A percentile compares a stretch with the other conserved stretches of the same genome.
These are phyloP conservation scores for Xylariaceae sp. DNA, from an alignment of 2,329 filamentous ascomycete genomes.

Conservation along the genomic window DNA sequence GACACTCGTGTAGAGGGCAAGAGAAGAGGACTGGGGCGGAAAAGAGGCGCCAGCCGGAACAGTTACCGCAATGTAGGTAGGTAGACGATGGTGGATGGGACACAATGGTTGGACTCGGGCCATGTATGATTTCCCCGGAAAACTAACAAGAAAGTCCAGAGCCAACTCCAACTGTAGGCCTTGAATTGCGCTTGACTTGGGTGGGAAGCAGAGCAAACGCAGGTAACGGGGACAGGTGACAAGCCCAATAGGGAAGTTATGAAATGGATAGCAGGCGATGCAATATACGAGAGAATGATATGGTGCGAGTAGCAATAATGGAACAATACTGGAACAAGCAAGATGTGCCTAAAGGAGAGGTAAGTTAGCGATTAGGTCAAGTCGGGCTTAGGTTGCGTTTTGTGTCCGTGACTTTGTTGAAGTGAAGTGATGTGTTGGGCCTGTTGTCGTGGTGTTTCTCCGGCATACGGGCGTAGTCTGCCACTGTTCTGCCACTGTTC, in stretches of 20 bases:
- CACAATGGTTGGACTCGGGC: slow-evolving; percentile 28
- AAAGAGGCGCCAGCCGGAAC: slow-evolving; percentile 32
- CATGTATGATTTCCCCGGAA: slow-evolving; percentile 26
- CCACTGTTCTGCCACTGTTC: background rate
- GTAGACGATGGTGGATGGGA: slow-evolving; percentile 23
- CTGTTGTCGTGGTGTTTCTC: background rate
- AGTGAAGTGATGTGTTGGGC: background rate
- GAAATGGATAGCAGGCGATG: slow-evolving; percentile 24
- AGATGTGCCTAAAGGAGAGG: background rate
- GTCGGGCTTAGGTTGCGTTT: background rate
- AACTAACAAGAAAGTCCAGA: slow-evolving; percentile 14
- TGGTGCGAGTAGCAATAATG: slow-evolving; percentile 13
- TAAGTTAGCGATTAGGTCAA: background rate
- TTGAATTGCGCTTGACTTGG: slow-evolving; percentile 2
- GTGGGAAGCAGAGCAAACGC: slow-evolving; percentile 16
- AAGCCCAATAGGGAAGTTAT: slow-evolving; percentile 26
- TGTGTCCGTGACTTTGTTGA: background rate
- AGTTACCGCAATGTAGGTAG: slow-evolving; percentile 22
- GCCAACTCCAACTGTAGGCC: slow-evolving; percentile 22
- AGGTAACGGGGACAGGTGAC: slow-evolving; percentile 18
- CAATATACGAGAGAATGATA: slow-evolving; percentile 26
- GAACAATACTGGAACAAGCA: background rate
- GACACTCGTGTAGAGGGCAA: slow-evolving; percentile 31
- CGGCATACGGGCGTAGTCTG: background rate
- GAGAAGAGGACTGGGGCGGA: slow-evolving; percentile 31